Conservation (phyloP, 192 early-diverging fungal species). For the Linnemannia zychae region DNA sequence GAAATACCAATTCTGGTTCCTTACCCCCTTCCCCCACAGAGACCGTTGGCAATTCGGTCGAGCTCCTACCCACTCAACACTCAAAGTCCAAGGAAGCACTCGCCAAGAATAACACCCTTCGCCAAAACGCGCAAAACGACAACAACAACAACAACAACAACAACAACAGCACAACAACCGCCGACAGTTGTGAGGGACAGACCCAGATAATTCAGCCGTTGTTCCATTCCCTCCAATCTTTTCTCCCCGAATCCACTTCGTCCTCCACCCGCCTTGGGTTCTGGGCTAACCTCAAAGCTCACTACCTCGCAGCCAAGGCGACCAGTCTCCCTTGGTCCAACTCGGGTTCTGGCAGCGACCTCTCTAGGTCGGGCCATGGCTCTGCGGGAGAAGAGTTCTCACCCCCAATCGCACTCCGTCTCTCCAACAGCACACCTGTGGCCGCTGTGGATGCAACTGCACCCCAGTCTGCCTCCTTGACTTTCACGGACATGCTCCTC, state of each 20-base stretch:
- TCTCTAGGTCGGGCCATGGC: not conserved
- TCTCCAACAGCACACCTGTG: constrained; percentile 32
- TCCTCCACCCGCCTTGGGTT: constrained; percentile 41
- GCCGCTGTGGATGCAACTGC: constrained; percentile 40
- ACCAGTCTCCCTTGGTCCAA: constrained; percentile 29
- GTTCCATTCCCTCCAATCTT: constrained; percentile 34
- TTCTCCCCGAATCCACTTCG: constrained; percentile 42
- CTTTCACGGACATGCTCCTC: constrained; percentile 32
- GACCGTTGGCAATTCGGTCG: constrained; percentile 10
- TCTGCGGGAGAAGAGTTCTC: constrained; percentile 14
- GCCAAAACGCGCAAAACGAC: not conserved
- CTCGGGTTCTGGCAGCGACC: not conserved
- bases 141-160: not conserved
- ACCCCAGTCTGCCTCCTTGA: constrained; percentile 32
- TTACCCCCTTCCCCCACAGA: constrained; percentile 22
- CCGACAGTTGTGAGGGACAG: not conserved
- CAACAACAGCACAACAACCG: not conserved
- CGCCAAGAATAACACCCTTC: not conserved
- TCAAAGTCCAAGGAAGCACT: not conserved
- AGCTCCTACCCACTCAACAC: constrained; percentile 21
- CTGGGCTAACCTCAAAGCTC: constrained; percentile 53
- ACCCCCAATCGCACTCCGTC: constrained; percentile 37
- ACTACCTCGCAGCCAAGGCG: constrained; percentile 33
- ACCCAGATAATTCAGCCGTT: constrained; percentile 34
- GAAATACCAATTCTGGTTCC: not conserved